Base-by-base conservation (phyloP, 169 alveolate genomes). In the Eimeria mitis region DNA sequence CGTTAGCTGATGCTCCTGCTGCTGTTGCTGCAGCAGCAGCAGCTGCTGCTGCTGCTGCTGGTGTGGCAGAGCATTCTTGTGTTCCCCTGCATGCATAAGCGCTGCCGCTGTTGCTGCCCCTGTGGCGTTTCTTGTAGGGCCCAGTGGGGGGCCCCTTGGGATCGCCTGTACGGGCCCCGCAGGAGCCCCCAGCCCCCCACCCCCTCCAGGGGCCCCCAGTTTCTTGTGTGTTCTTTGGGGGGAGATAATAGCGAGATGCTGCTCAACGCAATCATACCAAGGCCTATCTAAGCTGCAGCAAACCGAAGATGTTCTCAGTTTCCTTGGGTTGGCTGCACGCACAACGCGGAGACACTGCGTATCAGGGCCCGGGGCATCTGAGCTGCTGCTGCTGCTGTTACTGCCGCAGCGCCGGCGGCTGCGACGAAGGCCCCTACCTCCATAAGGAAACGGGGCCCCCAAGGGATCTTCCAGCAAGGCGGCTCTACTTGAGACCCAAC, bases 311-410 rank as follows among this genome's bases (percentile, higher is more conserved):
- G 14, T 25, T 68, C 88, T 37, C 68, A 78, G 65, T 28, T 37
- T 42, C 68, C 16, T 42, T 2, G 88, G 88, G 25, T 78, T 68
- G 1, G 88, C 88, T 5, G 68, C n/a, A 3, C 88, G 56, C 8
- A 78, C 88, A 1, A 78, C 8, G 19, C 88, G 88, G 65, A 78
- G 68, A 49, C 88, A 78, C 47, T 78, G 88, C 21, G 88, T 49
- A 8, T 44, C 63, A 2, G 88, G 44, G 23, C 68, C 88, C 34
- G 88, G 88, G 37, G 88, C 88, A 49, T 78, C 88, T 5, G 88
- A 47, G 44, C 42, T 16, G 83, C 56, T 37, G 83, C 83, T 37
- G 83, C 83, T 40, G 34, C 40, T 65, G 28, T 23, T n/a, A 7
- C 34, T n/a, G 31, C 16, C 75, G 31, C 11, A n/a, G n/a, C n/a